Conservation (phyloP, 768 basidiomycete species). For the Amanita polypyramis region DNA sequence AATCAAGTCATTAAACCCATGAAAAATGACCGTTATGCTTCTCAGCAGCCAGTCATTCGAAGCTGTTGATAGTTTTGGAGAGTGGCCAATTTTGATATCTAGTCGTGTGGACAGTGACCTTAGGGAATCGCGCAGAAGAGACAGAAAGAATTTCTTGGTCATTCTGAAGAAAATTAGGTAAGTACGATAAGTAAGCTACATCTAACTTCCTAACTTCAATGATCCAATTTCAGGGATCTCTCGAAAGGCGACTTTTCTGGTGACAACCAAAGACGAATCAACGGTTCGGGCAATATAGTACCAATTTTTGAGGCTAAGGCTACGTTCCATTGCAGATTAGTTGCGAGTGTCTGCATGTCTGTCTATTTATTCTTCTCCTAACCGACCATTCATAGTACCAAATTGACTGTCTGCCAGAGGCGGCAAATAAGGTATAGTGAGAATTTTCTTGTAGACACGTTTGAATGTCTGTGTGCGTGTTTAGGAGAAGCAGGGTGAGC, state of each 20-base stretch:
- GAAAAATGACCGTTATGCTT: background rate
- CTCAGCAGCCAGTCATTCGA: conserved; percentile 17
- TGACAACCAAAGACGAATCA: conserved; percentile 56
- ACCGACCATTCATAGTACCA: conserved; percentile 28
- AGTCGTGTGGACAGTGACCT: conserved; percentile 38
- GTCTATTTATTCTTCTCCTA: background rate
- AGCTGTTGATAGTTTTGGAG: conserved; percentile 47
- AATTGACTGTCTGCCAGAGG: conserved; percentile 33
- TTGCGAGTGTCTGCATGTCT: conserved; percentile 25
- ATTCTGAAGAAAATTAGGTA: conserved; percentile 64
- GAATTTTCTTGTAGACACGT: background rate
- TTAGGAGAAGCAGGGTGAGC: conserved; percentile 20
- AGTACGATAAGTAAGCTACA: conserved; percentile 7
- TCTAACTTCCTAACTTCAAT: background rate
- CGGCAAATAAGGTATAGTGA: conserved; percentile 17
- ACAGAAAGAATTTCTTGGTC: conserved; percentile 37
- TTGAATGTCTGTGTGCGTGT: background rate
- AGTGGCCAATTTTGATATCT: conserved; percentile 52
- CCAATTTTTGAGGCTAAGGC: conserved; percentile 66
- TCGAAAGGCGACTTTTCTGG: conserved; percentile 61
- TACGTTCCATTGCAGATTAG: conserved; percentile 37
- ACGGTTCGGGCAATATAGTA: conserved; percentile 29
- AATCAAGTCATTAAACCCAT: background rate
- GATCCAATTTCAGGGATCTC: conserved; percentile 38
- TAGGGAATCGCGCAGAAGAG: conserved; percentile 33